These are phyloP conservation scores for Tylopilus sp. DNA, from an alignment of 768 basidiomycete species.

Conservation along the genomic window DNA sequence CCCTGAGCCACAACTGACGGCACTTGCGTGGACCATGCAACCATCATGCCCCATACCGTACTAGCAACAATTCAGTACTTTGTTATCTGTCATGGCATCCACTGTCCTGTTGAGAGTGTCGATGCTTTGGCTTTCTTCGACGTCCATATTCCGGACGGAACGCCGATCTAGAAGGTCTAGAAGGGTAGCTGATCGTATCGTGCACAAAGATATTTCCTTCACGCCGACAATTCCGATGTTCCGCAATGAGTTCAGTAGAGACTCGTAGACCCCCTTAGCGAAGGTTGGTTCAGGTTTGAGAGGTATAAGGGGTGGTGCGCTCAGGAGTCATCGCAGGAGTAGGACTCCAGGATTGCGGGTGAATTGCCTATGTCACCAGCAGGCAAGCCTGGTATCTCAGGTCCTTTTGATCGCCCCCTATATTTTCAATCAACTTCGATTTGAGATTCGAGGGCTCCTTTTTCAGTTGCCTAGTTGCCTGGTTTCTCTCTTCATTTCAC, in stretches of 20 bases:
- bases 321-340: not conserved
- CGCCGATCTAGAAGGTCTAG: not conserved
- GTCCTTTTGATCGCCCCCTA: no score
- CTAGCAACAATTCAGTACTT: not conserved
- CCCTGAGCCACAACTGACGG: no score
- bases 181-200: not conserved
- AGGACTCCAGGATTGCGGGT: not conserved
- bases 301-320: not conserved
- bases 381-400: no score
- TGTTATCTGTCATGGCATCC: not conserved
- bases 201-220: not conserved
- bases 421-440: no score
- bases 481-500: no score
- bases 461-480: no score
- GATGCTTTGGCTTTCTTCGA: not conserved
- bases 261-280: not conserved
- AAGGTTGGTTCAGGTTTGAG: not conserved
- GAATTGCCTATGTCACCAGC: not conserved
- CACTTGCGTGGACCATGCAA: no score
- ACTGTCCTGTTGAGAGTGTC: not conserved
- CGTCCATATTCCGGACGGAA: not conserved
- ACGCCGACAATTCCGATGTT: not conserved
- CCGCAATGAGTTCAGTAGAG: not conserved
- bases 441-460: no score
- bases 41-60: no score